Evolutionary conservation across 495 filamentous ascomycete species (phyloP), one percentile per base, ranked within the genome.

Genomic region (Lophiotrema nucula): DNA sequence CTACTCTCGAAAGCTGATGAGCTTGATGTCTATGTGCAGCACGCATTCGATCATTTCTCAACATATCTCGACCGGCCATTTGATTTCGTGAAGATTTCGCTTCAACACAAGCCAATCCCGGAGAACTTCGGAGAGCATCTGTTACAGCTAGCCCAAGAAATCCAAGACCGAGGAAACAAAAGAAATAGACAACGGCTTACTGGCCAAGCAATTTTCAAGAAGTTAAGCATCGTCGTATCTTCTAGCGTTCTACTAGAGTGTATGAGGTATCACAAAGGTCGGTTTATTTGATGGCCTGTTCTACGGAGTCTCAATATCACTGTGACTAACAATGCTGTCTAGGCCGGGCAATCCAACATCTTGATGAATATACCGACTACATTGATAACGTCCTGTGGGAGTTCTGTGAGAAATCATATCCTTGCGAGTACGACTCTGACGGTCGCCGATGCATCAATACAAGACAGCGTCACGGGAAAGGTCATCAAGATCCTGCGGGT

Each of bases 11-110:
- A 55, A 45, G 48, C 55, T n/a, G 35, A 46, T 24, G 44, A 55
- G n/a, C 38, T 64, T 23, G 43, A 64, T n/a, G 46, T 37, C 1
- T 64, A 54, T 43, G 43, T 64, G 11, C 37, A 59, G 19, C 31
- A 46, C 18, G 61, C 61, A 19, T 56, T 59, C 26, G 55, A 59
- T 24, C 61, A 64, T 38, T 59, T 64, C 26, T 54, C 37, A n/a
- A 3, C 21, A 16, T 50, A 41, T 1, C 22, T 60, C 15, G 49
- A 60, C 4, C 21, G 16, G 10, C 61, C 61, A n/a, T 64, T 64
- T 27, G 50, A 58, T 27, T 60, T 49, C 25, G 45, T 64, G 12
- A n/a, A 54, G 19, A 28, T n/a, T 19, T 54, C 61, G 21, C 53
- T 43, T 27, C n/a, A 25, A 12, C 44, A 47, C 21, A 59, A 31